Evolutionary conservation across 805 yeast species (phyloP).

Genomic region (Zygotorulaspora danielsina): DNA sequence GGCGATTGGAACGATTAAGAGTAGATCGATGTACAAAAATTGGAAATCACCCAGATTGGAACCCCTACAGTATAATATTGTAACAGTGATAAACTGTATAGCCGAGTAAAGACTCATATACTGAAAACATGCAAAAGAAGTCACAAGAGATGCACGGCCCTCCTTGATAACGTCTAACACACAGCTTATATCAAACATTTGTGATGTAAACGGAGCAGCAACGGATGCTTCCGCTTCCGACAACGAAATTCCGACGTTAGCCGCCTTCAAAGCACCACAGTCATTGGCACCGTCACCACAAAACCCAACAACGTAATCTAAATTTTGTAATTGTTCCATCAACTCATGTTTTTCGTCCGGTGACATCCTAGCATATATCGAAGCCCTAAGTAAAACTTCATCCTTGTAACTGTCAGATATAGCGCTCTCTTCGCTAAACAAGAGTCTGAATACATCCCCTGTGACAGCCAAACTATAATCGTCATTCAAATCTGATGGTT

Average conservation of each 20-base stretch:
- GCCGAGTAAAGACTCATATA: slow-evolving; percentile 97
- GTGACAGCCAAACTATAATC: slow-evolving; percentile 76
- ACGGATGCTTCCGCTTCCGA: slow-evolving; percentile 98
- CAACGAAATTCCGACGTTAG: slow-evolving; percentile 92
- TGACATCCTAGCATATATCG: slow-evolving; percentile 93
- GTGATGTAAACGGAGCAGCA: slow-evolving; percentile 96
- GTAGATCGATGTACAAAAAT: slow-evolving; percentile 87
- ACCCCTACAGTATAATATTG: slow-evolving; percentile 80
- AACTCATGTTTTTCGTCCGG: slow-evolving; percentile 98
- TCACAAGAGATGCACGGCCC: slow-evolving; percentile 91
- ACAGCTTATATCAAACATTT: slow-evolving; percentile 86
- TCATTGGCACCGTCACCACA: slow-evolving; percentile 99
- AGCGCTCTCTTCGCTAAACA: slow-evolving; percentile 45
- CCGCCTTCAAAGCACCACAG: slow-evolving; percentile 97
- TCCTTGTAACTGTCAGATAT: slow-evolving; percentile 42
- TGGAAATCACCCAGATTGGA: slow-evolving; percentile 96
- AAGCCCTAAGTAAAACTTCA: slow-evolving; percentile 62
- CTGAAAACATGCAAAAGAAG: slow-evolving; percentile 95
- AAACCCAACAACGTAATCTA: slow-evolving; percentile 92
- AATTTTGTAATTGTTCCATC: slow-evolving; percentile 74
- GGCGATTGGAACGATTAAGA: slow-evolving; percentile 89
- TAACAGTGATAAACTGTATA: slow-evolving; percentile 86
- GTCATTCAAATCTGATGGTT: slow-evolving; percentile 39
- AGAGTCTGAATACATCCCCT: slow-evolving; percentile 83
- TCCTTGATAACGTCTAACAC: slow-evolving; percentile 87